Conservation (phyloP, 805 yeast species). For the Zygosaccharomyces pseudorouxii region DNA sequence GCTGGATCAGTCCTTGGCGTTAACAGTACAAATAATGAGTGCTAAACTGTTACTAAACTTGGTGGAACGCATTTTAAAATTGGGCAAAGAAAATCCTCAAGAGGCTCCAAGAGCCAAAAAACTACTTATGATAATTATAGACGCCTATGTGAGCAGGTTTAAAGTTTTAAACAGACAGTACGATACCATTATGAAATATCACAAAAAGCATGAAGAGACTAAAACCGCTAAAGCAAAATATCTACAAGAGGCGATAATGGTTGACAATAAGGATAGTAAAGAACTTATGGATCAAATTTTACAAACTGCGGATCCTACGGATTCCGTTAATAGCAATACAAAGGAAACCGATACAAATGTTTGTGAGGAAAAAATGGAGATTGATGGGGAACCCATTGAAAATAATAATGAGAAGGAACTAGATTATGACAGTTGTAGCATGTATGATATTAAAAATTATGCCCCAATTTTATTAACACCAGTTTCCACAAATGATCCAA, state of each 20-base stretch:
- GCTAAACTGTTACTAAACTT: slow-evolving; percentile 83
- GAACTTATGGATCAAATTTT: slow-evolving; percentile 34
- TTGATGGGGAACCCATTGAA: slow-evolving; percentile 15
- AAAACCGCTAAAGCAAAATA: slow-evolving; percentile 42
- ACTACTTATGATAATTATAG: slow-evolving; percentile 77
- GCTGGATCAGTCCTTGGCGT: slow-evolving; percentile 74
- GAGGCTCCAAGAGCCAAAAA: slow-evolving; percentile 61
- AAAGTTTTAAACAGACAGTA: slow-evolving; percentile 68
- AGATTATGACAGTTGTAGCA: slow-evolving; percentile 31
- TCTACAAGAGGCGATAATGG: slow-evolving; percentile 34
- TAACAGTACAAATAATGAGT: slow-evolving; percentile 94
- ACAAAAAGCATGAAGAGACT: slow-evolving; percentile 47
- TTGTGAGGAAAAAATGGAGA: slow-evolving; percentile 26
- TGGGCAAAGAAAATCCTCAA: slow-evolving; percentile 59
- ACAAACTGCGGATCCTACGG: slow-evolving; percentile 17
- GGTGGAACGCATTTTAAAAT: slow-evolving; percentile 79
- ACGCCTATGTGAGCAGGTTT: slow-evolving; percentile 82
- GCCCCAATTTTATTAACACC: slow-evolving; percentile 60
- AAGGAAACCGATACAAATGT: slow-evolving; percentile 27
- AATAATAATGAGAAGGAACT: slow-evolving; percentile 15
- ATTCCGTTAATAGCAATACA: slow-evolving; percentile 8
- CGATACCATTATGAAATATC: slow-evolving; percentile 58
- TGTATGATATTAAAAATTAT: slow-evolving; percentile 44
- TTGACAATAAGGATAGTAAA: slow-evolving; percentile 38
- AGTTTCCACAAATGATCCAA: slow-evolving; percentile 50